Conservation (phyloP, 1,284 basidiomycete genomes). For the Tremellales sp. region DNA sequence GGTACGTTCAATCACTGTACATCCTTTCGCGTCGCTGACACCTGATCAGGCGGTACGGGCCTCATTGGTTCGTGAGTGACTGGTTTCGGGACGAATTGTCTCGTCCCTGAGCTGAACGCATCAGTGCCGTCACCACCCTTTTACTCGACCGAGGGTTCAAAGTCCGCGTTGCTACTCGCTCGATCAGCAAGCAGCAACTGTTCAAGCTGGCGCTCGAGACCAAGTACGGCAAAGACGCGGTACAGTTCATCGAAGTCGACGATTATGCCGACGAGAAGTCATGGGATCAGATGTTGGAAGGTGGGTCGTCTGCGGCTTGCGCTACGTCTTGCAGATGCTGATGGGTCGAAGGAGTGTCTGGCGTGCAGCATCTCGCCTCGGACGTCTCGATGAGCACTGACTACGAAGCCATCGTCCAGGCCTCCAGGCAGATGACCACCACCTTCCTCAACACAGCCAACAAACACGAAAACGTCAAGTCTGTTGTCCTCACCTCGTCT, state of each 20-base stretch:
- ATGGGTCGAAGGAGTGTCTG: neutral
- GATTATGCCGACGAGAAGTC: neutral
- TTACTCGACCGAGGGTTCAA: conserved; percentile 1
- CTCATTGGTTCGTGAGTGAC: no score
- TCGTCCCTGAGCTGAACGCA: no score
- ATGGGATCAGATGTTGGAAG: conserved; percentile 1
- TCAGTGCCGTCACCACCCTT: neutral
- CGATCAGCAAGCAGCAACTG: conserved; percentile 1
- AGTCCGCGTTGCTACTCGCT: conserved; percentile 2
- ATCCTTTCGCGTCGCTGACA: no score
- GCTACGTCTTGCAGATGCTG: neutral
- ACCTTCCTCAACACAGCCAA: neutral
- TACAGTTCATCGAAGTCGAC: conserved; percentile 1
- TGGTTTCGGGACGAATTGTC: no score
- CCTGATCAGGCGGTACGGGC: no score
- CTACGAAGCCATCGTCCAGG: neutral
- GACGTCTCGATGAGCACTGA: neutral
- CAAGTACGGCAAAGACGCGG: conserved; percentile 3
- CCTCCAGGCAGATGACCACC: neutral
- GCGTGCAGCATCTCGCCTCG: conserved; percentile 1
- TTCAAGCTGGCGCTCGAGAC: neutral
- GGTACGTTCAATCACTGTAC: no score
- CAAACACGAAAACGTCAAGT: no score
- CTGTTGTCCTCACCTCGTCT: no score
- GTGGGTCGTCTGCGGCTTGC: neutral